These are phyloP conservation scores for Oryza rufipogon DNA, from an alignment of 176 grass and related monocot species.

Conservation along the genomic window DNA sequence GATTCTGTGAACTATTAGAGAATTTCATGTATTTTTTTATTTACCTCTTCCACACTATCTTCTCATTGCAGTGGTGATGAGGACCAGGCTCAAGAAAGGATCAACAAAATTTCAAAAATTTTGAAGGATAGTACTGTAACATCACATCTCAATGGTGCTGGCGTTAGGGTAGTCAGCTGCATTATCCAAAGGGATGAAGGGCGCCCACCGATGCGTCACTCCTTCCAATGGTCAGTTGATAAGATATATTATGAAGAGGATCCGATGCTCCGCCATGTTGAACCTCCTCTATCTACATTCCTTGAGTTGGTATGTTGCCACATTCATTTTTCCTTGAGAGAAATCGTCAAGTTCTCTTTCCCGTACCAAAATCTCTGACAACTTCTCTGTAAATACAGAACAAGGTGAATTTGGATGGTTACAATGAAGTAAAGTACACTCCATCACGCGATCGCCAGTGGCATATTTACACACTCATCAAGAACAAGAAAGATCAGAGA, in stretches of 20 bases:
- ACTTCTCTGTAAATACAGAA: constrained; percentile 50
- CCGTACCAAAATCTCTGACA: constrained; percentile 25
- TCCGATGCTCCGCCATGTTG: constrained; percentile 91
- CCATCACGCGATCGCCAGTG: constrained; percentile 96
- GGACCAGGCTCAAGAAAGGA: constrained; percentile 97
- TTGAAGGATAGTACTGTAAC: constrained; percentile 83
- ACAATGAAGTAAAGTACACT: constrained; percentile 82
- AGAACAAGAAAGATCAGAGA: constrained; percentile 61
- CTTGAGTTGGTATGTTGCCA: constrained; percentile 80
- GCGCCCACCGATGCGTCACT: constrained; percentile 93
- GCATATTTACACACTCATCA: constrained; percentile 90
- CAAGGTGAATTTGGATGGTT: constrained; percentile 93
- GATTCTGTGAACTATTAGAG: constrained; percentile 10
- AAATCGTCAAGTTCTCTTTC: constrained; percentile 13
- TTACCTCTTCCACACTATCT: constrained; percentile 30
- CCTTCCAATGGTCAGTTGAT: constrained; percentile 85
- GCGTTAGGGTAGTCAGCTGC: constrained; percentile 80
- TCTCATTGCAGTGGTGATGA: constrained; percentile 86
- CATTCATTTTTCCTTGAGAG: constrained; percentile 22
- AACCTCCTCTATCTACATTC: constrained; percentile 93
- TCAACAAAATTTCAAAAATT: constrained; percentile 92
- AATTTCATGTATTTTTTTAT: constrained; percentile 31
- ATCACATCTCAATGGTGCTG: constrained; percentile 73
- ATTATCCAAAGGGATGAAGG: constrained; percentile 99
- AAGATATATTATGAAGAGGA: constrained; percentile 94